These are phyloP conservation scores for Mycena sp. DNA, from an alignment of 1,284 basidiomycete genomes.

Conservation along the genomic window DNA sequence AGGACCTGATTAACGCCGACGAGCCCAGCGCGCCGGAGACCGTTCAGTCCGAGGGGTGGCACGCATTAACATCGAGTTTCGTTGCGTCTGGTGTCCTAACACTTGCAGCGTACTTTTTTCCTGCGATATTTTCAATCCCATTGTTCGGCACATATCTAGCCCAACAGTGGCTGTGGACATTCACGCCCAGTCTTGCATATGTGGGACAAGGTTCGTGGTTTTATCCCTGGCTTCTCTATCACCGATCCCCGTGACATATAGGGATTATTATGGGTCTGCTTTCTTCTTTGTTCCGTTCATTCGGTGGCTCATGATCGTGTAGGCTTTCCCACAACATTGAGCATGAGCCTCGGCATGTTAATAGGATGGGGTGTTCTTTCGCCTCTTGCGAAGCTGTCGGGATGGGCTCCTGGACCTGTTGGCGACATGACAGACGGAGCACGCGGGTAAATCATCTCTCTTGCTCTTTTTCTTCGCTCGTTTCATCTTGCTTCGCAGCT, in stretches of 20 bases:
- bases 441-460: no score
- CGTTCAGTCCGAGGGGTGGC: conserved; percentile 74
- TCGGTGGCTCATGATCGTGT: conserved; percentile 49
- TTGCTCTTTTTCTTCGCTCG: no score
- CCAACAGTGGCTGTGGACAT: conserved; percentile 92
- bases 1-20: conserved; percentile 39
- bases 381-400: conserved; percentile 81
- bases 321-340: conserved; percentile 89
- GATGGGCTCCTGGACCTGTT: conserved; percentile 93
- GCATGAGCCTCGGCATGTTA: conserved; percentile 95
- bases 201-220: conserved; percentile 84
- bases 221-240: not conserved
- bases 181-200: conserved; percentile 92
- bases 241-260: conserved; percentile 48
- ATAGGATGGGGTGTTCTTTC: conserved; percentile 94
- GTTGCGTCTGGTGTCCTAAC: conserved; percentile 75
- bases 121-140: conserved; percentile 91
- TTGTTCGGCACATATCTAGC: conserved; percentile 91
- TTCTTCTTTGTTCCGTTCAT: not conserved
- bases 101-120: conserved; percentile 85
- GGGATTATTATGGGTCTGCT: conserved; percentile 90
- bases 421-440: conserved; percentile 86
- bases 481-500: no score
- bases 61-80: conserved; percentile 80
- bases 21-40: conserved; percentile 47